Base-by-base conservation (phyloP, 2,329 filamentous ascomycete genomes). In the Penicillium verrucosum region DNA sequence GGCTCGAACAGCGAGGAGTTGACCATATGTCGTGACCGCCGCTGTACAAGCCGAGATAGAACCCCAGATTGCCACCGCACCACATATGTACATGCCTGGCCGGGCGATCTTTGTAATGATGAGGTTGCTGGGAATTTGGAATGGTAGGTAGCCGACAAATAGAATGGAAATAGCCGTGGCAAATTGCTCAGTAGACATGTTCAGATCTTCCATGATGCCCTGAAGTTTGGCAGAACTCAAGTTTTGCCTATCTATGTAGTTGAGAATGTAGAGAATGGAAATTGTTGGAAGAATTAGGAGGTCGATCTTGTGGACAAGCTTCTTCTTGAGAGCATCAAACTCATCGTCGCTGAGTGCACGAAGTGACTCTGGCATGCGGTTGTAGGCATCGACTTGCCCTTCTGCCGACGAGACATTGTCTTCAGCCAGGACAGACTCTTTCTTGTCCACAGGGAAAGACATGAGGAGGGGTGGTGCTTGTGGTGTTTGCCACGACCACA, bases 11-110 rank as follows among this genome's bases (percentile, higher is more conserved):
- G 75, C 69, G 2, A 87, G 77, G 74, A 87, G 79, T 60, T 80
- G 80, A 5, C 73, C 74, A 58, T 84, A 86, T 64, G 75, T 80
- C 12, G 78, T 70, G 0, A 78, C 80, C 23, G 77, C 73, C 14
- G 83, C 84, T 0, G 80, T 84, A 2, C 82, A 72, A 0, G 81
- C 85, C 1, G 82, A 85, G 40, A 87, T 79, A 25, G 83, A 66
- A 27, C 85, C 85, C 85, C 85, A 87, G 21, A 85, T 63, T 27
- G 82, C 63, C 80, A 86, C 86, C 27, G 80, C 79, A 18, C 64
- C 67, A 0, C 80, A 81, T 8, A 83, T 78, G 59, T 82, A 83
- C 25, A 83, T 68, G 2, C 75, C 78, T 5, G 81, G 81, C 51
- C 77, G 78, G 6, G 76, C 72, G 41, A 81, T 75, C 60, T 80